Base-by-base conservation (phyloP, 139 green algal species). In the Tetradesmus lagerheimii region DNA sequence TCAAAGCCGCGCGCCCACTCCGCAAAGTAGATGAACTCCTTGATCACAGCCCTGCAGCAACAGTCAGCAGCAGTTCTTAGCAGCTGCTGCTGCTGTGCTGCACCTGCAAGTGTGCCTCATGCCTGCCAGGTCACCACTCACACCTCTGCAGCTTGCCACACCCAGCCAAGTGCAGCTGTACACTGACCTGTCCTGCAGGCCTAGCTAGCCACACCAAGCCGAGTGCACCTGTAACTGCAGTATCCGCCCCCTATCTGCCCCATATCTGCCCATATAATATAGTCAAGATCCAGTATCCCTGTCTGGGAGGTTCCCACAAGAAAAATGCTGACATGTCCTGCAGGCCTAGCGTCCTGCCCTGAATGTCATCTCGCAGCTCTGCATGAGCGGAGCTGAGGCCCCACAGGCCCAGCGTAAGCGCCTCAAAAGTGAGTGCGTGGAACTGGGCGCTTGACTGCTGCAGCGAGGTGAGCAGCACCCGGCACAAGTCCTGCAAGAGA, bases 401-500 rank as follows among this genome's bases (percentile, higher is more conserved):
- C 80, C 84, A 92, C 75, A 80, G 80, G 14, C 89, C 89, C 14
- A 92, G 80, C n/a, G 83, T 85, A 38, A 92, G 25, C 5, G 53
- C 43, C 57, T 92, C 89, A 29, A 90, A 76, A 0, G 57, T 88
- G 2, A 90, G 77, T 1, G 4, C 2, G 25, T 90, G 83, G 47
- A 85, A 47, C 25, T 89, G 85, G 12, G 20, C n/a, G 75, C 83
- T 84, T 0, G 83, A 71, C 38, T 81, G 41, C 18, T 53, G 62
- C 53, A 92, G 39, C n/a, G 31, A 79, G 20, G 75, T 47, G 4
- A 82, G 29, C 0, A 87, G 88, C 31, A 87, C 83, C 0, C 83
- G 43, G 57, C 87, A 92, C 37, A 92, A 39, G 34, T 92, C 89
- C 89, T 91, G 89, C 18, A 80, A 14, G 38, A 74, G 43, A 75